phyloP scores from a whole-genome alignment of 164 flowering plant species.

The Warburgia ugandensis region DNA sequence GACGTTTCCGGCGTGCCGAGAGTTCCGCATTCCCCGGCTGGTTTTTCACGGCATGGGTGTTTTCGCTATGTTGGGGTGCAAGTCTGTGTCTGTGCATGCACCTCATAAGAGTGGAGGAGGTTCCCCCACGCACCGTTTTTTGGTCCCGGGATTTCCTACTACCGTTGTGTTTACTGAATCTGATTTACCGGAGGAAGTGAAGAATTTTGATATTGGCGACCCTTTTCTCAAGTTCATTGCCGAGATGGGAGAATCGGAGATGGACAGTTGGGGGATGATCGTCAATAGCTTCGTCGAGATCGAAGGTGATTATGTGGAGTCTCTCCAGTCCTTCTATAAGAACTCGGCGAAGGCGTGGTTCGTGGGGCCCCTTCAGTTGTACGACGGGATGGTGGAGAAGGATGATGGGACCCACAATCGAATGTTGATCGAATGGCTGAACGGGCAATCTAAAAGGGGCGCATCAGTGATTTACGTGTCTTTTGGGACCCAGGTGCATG shows the following conservation, averaged over 20 bases:
- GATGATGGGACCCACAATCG: background rate
- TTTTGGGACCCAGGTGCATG: constrained; percentile 20
- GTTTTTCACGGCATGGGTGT: constrained; percentile 39
- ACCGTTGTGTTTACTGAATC: constrained; percentile 5
- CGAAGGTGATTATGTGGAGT: constrained; percentile 14
- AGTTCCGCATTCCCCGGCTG: constrained; percentile 25
- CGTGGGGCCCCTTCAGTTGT: constrained; percentile 19
- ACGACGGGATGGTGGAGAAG: background rate
- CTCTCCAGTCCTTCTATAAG: constrained; percentile 14
- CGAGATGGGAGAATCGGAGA: constrained; percentile 6
- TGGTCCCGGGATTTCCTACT: constrained; percentile 7
- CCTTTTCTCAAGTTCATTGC: background rate
- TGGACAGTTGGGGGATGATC: constrained; percentile 19
- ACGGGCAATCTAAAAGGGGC: background rate
- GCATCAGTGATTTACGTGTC: constrained; percentile 23
- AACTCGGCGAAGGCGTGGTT: constrained; percentile 24
- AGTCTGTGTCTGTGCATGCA: background rate
- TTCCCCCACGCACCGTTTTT: too few relatives aligned
- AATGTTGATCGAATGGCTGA: constrained; percentile 15
- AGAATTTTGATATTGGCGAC: background rate
- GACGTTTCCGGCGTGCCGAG: constrained; percentile 18
- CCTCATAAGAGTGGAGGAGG: constrained; percentile 3
- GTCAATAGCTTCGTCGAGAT: constrained; percentile 29
- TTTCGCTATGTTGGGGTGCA: constrained; percentile 19
- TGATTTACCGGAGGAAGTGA: constrained; percentile 12